A percentile compares a stretch with the other conserved stretches of the same genome.
phyloP scores from a whole-genome alignment of 2,329 filamentous ascomycete species.

The Diaporthe amygdali region DNA sequence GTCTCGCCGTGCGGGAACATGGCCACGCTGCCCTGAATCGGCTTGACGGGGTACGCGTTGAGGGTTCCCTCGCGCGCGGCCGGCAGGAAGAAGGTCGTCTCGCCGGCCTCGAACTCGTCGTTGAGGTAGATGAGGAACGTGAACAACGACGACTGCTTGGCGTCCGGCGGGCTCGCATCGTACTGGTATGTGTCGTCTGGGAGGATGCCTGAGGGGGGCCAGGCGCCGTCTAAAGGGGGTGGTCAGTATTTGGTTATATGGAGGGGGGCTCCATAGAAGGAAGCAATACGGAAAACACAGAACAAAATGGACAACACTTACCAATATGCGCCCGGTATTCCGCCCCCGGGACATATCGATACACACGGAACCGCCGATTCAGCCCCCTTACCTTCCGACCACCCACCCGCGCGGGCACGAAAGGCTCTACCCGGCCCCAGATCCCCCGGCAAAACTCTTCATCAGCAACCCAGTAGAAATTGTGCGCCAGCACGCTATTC shows the following conservation, averaged over 20 bases:
- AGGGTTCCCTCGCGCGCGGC: slow-evolving; percentile 67
- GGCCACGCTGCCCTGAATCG: slow-evolving; percentile 71
- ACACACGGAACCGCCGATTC: slow-evolving; percentile 74
- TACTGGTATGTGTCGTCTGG: slow-evolving; percentile 67
- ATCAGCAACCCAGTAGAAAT: slow-evolving; percentile 77
- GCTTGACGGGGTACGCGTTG: slow-evolving; percentile 72
- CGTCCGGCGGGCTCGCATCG: slow-evolving; percentile 63
- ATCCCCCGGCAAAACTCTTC: slow-evolving; percentile 65
- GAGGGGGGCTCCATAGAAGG: too few relatives aligned
- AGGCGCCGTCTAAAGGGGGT: slow-evolving; percentile 60
- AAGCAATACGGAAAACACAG: neutral
- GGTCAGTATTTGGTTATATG: neutral
- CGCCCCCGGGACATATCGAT: slow-evolving; percentile 74
- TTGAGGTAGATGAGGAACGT: slow-evolving; percentile 57
- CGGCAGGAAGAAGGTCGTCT: slow-evolving; percentile 58
- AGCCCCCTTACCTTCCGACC: slow-evolving; percentile 66
- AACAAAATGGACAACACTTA: neutral
- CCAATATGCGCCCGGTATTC: slow-evolving; percentile 73
- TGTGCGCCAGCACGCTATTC: slow-evolving; percentile 70
- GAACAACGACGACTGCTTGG: slow-evolving; percentile 70
- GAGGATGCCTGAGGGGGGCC: slow-evolving; percentile 72
- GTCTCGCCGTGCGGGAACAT: slow-evolving; percentile 75
- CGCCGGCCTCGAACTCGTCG: slow-evolving; percentile 26
- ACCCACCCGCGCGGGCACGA: slow-evolving; percentile 59
- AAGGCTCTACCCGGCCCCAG: slow-evolving; percentile 64